phyloP scores from a whole-genome alignment of 1,284 basidiomycete species.

The Exobasidium cylindrosporum region DNA sequence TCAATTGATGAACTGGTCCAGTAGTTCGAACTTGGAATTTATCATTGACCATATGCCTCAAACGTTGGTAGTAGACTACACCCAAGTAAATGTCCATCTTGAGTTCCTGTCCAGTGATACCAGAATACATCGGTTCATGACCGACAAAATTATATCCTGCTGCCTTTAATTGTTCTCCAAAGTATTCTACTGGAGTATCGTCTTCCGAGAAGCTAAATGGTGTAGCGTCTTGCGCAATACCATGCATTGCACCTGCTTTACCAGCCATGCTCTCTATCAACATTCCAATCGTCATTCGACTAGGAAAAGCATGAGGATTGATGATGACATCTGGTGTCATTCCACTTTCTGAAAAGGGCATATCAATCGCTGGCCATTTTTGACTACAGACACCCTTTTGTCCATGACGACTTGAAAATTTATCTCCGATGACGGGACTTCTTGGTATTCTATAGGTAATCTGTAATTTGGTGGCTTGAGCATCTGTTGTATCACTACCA shows the following conservation, averaged over 20 bases:
- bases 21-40: slow-evolving; percentile 99
- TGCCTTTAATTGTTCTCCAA: slow-evolving; percentile 87
- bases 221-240: slow-evolving; percentile 94
- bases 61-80: slow-evolving; percentile 95
- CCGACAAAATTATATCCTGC: slow-evolving; percentile 99
- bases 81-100: slow-evolving; percentile 98
- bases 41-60: slow-evolving; percentile 99
- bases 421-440: slow-evolving; percentile 96
- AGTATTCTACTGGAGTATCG: slow-evolving; percentile 93
- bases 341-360: slow-evolving; percentile 98
- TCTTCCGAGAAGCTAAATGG: slow-evolving; percentile 78
- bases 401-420: slow-evolving; percentile 97
- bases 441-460: slow-evolving; percentile 90
- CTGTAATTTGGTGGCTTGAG: slow-evolving; percentile 76
- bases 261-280: slow-evolving; percentile 98
- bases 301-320: slow-evolving; percentile 99
- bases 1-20: slow-evolving; percentile 91
- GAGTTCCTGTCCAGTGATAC: slow-evolving; percentile 97
- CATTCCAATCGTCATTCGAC: slow-evolving; percentile 99
- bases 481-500: slow-evolving; percentile 80
- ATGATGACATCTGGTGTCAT: slow-evolving; percentile 99
- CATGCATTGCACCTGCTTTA: slow-evolving; percentile 97
- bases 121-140: slow-evolving; percentile 99
- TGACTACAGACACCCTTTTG: slow-evolving; percentile 99
- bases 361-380: slow-evolving; percentile 89